Evolutionary conservation across 768 basidiomycete genomes (phyloP).

Genomic region (Xerocomellus amylosporus): DNA sequence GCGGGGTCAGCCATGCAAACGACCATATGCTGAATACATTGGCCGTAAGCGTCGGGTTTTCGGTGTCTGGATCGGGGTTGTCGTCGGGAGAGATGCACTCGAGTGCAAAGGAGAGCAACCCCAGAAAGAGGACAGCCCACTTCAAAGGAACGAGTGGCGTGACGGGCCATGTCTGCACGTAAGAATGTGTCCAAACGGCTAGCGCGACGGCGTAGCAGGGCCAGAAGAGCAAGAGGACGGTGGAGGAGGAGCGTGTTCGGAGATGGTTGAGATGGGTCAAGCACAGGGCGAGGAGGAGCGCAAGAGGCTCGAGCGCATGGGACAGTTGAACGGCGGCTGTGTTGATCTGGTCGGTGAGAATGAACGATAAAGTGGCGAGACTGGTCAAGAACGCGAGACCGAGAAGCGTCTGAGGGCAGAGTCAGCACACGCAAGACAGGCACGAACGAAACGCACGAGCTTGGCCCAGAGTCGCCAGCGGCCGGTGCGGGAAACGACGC

Average conservation of each 20-base stretch:
- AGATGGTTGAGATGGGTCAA: slow-evolving; percentile 70
- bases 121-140: slow-evolving; percentile 42
- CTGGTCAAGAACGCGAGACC: slow-evolving; percentile 47
- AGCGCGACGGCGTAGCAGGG: slow-evolving; percentile 56
- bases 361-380: slow-evolving; percentile 39
- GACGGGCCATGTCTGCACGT: slow-evolving; percentile 32
- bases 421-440: neutral
- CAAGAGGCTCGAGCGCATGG: slow-evolving; percentile 57
- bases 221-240: slow-evolving; percentile 79
- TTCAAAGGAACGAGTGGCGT: slow-evolving; percentile 44
- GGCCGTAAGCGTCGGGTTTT: slow-evolving; percentile 71
- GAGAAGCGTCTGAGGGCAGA: slow-evolving; percentile 43
- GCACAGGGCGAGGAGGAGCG: slow-evolving; percentile 44
- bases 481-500: slow-evolving; percentile 46
- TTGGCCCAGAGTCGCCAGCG: slow-evolving; percentile 55
- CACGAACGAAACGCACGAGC: slow-evolving; percentile 48
- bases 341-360: slow-evolving; percentile 36
- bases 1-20: slow-evolving; percentile 83
- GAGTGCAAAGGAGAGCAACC: slow-evolving; percentile 53
- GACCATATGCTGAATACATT: slow-evolving; percentile 82
- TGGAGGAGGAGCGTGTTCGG: slow-evolving; percentile 65
- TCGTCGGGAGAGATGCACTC: slow-evolving; percentile 70
- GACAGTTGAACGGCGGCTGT: slow-evolving; percentile 45
- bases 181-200: slow-evolving; percentile 61
- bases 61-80: slow-evolving; percentile 42